phyloP scores from a whole-genome alignment of 139 green algal species.

The Closterium sp. region DNA sequence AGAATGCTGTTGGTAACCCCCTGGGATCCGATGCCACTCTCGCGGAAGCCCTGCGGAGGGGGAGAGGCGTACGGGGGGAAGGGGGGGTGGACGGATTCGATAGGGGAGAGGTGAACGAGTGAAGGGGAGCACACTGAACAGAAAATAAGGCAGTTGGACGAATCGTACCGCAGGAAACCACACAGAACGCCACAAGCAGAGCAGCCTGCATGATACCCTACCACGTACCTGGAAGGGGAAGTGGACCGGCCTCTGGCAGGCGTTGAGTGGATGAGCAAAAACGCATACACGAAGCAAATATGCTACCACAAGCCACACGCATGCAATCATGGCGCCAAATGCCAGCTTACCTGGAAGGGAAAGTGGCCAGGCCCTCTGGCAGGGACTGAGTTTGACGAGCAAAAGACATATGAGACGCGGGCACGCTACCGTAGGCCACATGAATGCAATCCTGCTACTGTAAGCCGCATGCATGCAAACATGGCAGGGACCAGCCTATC shows the following conservation, averaged over 20 bases:
- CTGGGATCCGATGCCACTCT: slow-evolving; percentile 86
- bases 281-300: background rate
- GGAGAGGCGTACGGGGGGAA: background rate
- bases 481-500: too few species aligned
- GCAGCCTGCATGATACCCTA: too few species aligned
- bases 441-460: too few species aligned
- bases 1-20: slow-evolving; percentile 84
- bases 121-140: slow-evolving; percentile 63
- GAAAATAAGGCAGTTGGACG: slow-evolving; percentile 70
- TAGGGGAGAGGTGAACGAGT: slow-evolving; percentile 20
- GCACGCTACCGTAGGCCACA: too few species aligned
- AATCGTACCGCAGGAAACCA: background rate
- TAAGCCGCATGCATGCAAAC: too few species aligned
- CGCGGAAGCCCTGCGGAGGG: slow-evolving; percentile 77
- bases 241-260: slow-evolving; percentile 71
- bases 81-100: background rate
- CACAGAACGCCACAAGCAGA: background rate
- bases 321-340: too few species aligned
- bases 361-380: slow-evolving; percentile 66
- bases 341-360: slow-evolving; percentile 51
- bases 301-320: background rate
- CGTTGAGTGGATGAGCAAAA: slow-evolving; percentile 83
- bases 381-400: slow-evolving; percentile 85
- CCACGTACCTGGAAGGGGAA: slow-evolving; percentile 61
- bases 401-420: too few species aligned